Base-by-base conservation (phyloP, 2,329 filamentous ascomycete genomes). In the Scytalidium lignicola region DNA sequence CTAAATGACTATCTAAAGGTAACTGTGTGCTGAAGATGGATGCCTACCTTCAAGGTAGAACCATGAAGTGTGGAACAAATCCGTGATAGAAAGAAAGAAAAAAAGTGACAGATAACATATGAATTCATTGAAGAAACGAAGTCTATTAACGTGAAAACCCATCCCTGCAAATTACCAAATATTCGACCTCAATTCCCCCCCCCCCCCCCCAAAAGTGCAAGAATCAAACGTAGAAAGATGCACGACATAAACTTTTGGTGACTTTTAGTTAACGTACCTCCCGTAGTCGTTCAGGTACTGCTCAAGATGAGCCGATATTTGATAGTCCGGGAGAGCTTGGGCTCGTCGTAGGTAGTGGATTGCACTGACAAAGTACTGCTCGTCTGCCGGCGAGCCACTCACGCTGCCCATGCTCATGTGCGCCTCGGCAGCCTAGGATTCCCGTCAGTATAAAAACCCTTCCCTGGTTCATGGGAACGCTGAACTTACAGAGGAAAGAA, bases 401-500 rank as follows among this genome's bases (percentile, higher is more conserved):
- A 75, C 73, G 48, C 76, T 78, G 13, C 74, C 74, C 15, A 78
- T 58, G 47, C 71, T 76, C 70, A 78, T 78, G 51, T 70, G 70
- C 28, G 74, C 71, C 63, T 78, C 74, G 18, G 75, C 74, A 28
- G 74, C 69, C 72, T 75, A 52, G 29, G 29, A 17, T 18, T 47
- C 23, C 17, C 39, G 23, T 23, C 18, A 28, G 40, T 23, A 44
- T 20, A 23, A 23, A 32, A 22, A 7, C 8, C 18, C 22, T 42
- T 17, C 21, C 2, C 32, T 13, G 2, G 13, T 28, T 21, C 23
- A 29, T 41, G 13, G 21, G 42, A 18, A 13, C 15, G 7, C 32
- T 17, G n/a, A 43, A 64, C 68, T 57, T 58, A 76, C 75, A 29
- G 64, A 67, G 37, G 69, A 63, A 17, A 78, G 64, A 7, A 79